These are phyloP conservation scores for Acidomyces sp. DNA, from an alignment of 495 filamentous ascomycete species.

Conservation along the genomic window DNA sequence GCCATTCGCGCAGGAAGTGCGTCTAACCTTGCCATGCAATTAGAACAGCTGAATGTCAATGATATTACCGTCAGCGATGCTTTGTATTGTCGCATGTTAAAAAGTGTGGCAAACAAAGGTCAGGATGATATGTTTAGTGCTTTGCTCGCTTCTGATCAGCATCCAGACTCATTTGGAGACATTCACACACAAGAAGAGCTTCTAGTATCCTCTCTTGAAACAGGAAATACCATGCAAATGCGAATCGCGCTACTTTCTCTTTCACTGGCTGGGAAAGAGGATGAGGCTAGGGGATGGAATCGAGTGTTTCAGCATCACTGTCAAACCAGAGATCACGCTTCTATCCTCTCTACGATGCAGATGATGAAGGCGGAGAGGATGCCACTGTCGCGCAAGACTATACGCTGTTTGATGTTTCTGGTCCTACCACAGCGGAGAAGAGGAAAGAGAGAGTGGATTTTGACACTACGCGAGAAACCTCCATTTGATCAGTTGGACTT, in stretches of 20 bases:
- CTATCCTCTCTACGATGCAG: constrained; percentile 1
- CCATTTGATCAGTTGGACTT: constrained; percentile 21
- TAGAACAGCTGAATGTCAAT: constrained; percentile 42
- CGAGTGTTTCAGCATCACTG: constrained; percentile 30
- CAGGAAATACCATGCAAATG: constrained; percentile 39
- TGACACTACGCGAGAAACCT: not conserved
- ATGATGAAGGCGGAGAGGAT: constrained; percentile 4
- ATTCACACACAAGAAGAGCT: constrained; percentile 41
- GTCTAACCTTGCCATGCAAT: constrained; percentile 38
- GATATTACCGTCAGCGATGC: constrained; percentile 47
- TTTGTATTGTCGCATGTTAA: constrained; percentile 45
- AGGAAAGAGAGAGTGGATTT: constrained; percentile 1
- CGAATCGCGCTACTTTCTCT: constrained; percentile 42
- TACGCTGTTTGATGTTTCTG: constrained; percentile 3
- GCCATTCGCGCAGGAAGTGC: constrained; percentile 44
- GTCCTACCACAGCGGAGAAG: constrained; percentile 9
- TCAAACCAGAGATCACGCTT: constrained; percentile 12
- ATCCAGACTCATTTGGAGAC: constrained; percentile 64
- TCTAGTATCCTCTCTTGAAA: constrained; percentile 37
- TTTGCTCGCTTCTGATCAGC: constrained; percentile 55
- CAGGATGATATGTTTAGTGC: constrained; percentile 44
- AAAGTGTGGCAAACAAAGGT: constrained; percentile 42
- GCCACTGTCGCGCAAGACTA: not conserved
- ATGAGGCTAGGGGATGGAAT: constrained; percentile 29
- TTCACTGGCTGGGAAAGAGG: constrained; percentile 19